phyloP scores from a whole-genome alignment of 2,329 filamentous ascomycete species.

The Fusarium nanum region DNA sequence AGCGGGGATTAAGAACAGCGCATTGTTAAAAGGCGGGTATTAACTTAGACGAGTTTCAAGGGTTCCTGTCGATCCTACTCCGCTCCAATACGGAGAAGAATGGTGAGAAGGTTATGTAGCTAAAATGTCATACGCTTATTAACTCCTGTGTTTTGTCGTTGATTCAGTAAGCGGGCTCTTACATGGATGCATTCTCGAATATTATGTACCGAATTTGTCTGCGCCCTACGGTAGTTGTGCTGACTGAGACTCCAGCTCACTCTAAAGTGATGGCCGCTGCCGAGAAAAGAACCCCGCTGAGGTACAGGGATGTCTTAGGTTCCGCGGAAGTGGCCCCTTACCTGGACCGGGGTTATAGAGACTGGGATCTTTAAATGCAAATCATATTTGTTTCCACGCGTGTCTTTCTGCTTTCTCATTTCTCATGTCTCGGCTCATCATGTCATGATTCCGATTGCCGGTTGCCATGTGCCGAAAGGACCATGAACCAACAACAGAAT shows the following conservation, averaged over 20 bases:
- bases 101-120: not conserved
- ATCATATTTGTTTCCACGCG: not conserved
- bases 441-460: not conserved
- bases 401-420: not conserved
- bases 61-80: not conserved
- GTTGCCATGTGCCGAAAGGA: not conserved
- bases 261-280: not conserved
- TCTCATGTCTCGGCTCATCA: not conserved
- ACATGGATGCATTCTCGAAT: not conserved
- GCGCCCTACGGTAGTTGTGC: not conserved
- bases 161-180: not conserved
- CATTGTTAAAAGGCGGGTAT: not conserved
- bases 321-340: not conserved
- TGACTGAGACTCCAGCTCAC: not conserved
- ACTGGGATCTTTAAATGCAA: not conserved
- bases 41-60: not conserved
- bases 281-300: not conserved
- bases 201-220: not conserved
- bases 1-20: slow-evolving; percentile 5
- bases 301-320: not conserved
- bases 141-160: not conserved
- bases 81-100: not conserved
- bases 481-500: not conserved
- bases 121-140: not conserved
- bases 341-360: not conserved